A percentile compares a stretch with the other conserved stretches of the same genome.
These are phyloP conservation scores for Beauveria asiatica DNA, from an alignment of 2,329 filamentous ascomycete species.

Conservation along the genomic window DNA sequence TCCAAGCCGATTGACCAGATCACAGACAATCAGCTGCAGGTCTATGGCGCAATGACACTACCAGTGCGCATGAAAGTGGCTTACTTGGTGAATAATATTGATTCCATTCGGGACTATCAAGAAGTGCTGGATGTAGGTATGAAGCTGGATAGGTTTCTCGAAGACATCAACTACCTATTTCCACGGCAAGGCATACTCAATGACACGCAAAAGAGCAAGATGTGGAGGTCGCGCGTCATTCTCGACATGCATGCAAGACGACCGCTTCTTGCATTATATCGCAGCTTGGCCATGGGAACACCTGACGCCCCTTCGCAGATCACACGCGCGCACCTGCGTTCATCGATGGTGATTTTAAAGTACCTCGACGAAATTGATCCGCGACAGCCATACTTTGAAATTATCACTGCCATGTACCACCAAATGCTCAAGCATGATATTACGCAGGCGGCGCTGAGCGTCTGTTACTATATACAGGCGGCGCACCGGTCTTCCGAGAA, in stretches of 20 bases:
- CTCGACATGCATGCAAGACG: slow-evolving; percentile 47
- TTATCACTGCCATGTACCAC: slow-evolving; percentile 44
- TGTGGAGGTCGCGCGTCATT: slow-evolving; percentile 42
- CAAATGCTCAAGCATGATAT: slow-evolving; percentile 46
- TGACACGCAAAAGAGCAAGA: slow-evolving; percentile 36
- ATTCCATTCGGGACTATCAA: slow-evolving; percentile 42
- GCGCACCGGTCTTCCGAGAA: slow-evolving; percentile 21
- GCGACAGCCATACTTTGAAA: slow-evolving; percentile 34
- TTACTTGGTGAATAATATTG: slow-evolving; percentile 42
- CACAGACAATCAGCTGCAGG: slow-evolving; percentile 46
- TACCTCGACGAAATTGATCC: slow-evolving; percentile 48
- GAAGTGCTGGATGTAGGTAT: slow-evolving; percentile 45
- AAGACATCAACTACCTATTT: slow-evolving; percentile 46
- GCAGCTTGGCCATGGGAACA: slow-evolving; percentile 45
- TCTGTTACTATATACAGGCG: slow-evolving; percentile 45
- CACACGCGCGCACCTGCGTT: slow-evolving; percentile 42
- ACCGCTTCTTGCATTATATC: slow-evolving; percentile 43
- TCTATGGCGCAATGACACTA: slow-evolving; percentile 44
- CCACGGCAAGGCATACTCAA: slow-evolving; percentile 36
- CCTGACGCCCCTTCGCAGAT: slow-evolving; percentile 43
- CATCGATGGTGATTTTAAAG: slow-evolving; percentile 46
- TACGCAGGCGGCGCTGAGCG: slow-evolving; percentile 44
- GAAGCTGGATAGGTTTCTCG: slow-evolving; percentile 44
- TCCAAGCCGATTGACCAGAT: slow-evolving; percentile 42
- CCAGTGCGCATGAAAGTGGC: slow-evolving; percentile 40